These are phyloP conservation scores for Nigrospora sphaerica DNA, from an alignment of 2,329 filamentous ascomycete species.

Conservation along the genomic window DNA sequence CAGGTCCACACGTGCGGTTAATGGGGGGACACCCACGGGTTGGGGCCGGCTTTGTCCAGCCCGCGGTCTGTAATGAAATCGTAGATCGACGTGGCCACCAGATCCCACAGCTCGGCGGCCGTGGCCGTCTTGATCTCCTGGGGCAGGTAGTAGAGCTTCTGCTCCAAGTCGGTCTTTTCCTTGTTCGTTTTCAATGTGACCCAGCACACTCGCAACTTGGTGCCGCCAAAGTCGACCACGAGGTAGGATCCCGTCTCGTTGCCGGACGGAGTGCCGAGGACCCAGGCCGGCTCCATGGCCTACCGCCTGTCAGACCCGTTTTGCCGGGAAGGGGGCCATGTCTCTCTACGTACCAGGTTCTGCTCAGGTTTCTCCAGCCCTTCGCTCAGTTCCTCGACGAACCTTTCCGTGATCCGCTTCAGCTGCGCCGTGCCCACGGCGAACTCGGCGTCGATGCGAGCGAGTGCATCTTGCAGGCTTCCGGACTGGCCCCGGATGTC, in stretches of 20 bases:
- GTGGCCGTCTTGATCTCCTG: conserved; percentile 59
- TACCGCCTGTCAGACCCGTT: neutral
- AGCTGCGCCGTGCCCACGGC: conserved; percentile 56
- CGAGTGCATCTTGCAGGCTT: neutral
- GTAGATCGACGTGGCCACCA: conserved; percentile 62
- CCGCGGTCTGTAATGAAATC: conserved; percentile 55
- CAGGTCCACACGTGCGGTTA: too few species aligned
- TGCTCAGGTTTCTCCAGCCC: conserved; percentile 4
- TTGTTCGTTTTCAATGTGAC: conserved; percentile 54
- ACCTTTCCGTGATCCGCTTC: conserved; percentile 59
- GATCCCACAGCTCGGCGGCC: conserved; percentile 62
- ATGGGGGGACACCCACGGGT: conserved; percentile 21
- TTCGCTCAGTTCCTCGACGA: conserved; percentile 1
- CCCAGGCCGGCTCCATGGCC: conserved; percentile 4
- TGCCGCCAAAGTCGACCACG: conserved; percentile 67
- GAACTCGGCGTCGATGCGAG: conserved; percentile 52
- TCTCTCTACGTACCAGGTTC: conserved; percentile 8
- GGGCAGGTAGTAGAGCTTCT: conserved; percentile 65
- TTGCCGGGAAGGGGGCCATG: too few species aligned
- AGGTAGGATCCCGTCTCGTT: conserved; percentile 55
- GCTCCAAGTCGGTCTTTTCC: conserved; percentile 54
- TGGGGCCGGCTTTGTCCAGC: conserved; percentile 25
- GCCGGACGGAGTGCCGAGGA: conserved; percentile 1
- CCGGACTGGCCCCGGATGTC: too few species aligned
- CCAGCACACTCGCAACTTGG: conserved; percentile 65